Base-by-base conservation (phyloP, 1,284 basidiomycete species). In the Ustilago esculenta region DNA sequence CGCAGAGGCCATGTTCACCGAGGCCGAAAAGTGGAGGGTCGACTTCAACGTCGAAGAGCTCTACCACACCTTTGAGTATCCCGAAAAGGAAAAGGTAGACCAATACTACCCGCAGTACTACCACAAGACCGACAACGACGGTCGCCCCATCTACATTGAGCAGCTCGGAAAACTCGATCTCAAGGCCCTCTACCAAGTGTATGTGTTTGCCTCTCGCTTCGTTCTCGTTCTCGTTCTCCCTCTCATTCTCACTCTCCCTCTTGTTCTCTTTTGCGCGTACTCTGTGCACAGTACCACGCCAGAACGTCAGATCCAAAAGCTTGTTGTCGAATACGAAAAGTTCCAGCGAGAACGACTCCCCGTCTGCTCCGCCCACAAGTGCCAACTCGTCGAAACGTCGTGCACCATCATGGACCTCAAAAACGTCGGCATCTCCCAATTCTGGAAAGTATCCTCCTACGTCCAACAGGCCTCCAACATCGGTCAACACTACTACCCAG, bases 121-220 rank as follows among this genome's bases (percentile, higher is more conserved):
- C 83, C 95, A 97, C 86, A 95, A 94, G 85, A 91, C 86, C 71
- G 95, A 98, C 87, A 92, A 90, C 90, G 94, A 97, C 66, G 95
- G 96, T 18, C 90, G 94, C 58, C 96, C 96, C 2, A 84, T 98
- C 73, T 98, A 98, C 86, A 89, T 98, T 77, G 94, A 98, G 82
- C 90, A 89, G 51, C 89, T 98, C 48, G 94, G 94, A 71, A 88
- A 90, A 76, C 87, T 98, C 72, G 90, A 98, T 84, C 86, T 96
- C 77, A 88, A 86, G 79, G 90, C 89, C 33, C 87, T 81, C 10
- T 81, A 80, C 58, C 60, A 81, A 37, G 73, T 81, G 73, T 68
- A 52, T 18, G 67, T n/a, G n/a, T n/a, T n/a, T n/a, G n/a, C n/a
- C n/a, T n/a, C n/a, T n/a, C n/a, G n/a, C n/a, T n/a, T n/a, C n/a